Base-by-base conservation (phyloP, 1,284 basidiomycete genomes). In the Ceratobasidium sp. region DNA sequence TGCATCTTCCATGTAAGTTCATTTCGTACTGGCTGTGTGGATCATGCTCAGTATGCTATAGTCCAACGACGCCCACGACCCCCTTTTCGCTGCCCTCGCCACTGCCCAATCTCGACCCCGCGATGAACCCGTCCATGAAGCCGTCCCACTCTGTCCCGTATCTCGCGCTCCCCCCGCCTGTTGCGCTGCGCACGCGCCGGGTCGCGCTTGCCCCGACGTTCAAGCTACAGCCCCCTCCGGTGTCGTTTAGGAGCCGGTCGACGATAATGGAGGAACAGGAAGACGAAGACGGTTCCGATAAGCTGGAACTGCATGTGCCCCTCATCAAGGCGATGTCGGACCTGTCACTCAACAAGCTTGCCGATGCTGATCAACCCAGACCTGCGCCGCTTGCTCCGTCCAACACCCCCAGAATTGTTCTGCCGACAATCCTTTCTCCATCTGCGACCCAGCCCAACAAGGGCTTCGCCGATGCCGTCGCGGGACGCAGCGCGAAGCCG, bases 51-150 rank as follows among this genome's bases (percentile, higher is more conserved):
- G 23, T 42, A 20, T 28, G 1, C 12, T 15, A 2, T 46, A 74
- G 71, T 54, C 71, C 71, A 28, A 74, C 71, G 71, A 74, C 71
- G 61, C 71, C 71, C 28, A 74, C 71, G 71, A 74, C 71, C 71
- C 71, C 71, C 61, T 74, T 64, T 61, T 74, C 71, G 1, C 61
- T 74, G 28, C 71, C 71, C 26, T 74, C 71, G 13, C 71, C 71
- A 26, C 44, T 74, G 28, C 59, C 71, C 13, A 17, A 28, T 13
- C 44, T 66, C 28, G 59, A 64, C 61, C 44, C 56, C 42, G 6
- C 68, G 48, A 67, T 67, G 65, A 67, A 62, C 26, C 15, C 57
- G 48, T 26, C 52, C 56, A 62, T 62, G n/a, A 57, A 73, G 57
- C 26, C 57, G 26, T 62, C 69, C 7, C 46, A 42, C 33, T 28